phyloP scores from a whole-genome alignment of 1,139 yeast species.

The Suhomyces kunorum region DNA sequence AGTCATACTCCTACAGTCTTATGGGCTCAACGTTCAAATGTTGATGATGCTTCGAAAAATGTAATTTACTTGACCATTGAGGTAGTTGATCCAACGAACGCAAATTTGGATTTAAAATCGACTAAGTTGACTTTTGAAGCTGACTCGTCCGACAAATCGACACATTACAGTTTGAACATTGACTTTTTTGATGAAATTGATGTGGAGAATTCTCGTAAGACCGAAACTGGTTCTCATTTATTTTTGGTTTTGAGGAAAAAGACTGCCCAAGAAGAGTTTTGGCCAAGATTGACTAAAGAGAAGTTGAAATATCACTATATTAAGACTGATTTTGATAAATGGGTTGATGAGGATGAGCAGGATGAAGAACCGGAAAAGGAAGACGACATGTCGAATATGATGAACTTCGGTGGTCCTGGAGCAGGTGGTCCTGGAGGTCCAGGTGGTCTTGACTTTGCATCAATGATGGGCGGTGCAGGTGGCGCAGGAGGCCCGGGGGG shows the following conservation, averaged over 20 bases:
- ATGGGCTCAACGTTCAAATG: conserved; percentile 97
- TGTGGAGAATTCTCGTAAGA: conserved; percentile 62
- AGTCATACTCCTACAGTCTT: conserved; percentile 45
- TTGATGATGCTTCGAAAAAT: conserved; percentile 69
- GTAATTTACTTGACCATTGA: conserved; percentile 72
- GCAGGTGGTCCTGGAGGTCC: conserved; percentile 34
- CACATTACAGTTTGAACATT: conserved; percentile 57
- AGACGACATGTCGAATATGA: conserved; percentile 36
- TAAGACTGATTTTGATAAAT: conserved; percentile 93
- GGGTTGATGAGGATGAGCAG: conserved; percentile 51
- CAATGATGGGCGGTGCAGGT: conserved; percentile 24
- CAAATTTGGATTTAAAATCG: conserved; percentile 64
- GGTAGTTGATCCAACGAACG: conserved; percentile 67
- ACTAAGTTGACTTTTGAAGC: conserved; percentile 60
- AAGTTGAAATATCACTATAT: conserved; percentile 66
- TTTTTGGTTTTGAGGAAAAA: conserved; percentile 73
- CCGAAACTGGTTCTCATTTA: conserved; percentile 67
- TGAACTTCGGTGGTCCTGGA: conserved; percentile 27
- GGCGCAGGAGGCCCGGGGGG: conserved; percentile 30
- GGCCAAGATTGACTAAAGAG: conserved; percentile 34
- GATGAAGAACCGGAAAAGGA: conserved; percentile 47
- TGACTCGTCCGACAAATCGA: conserved; percentile 47
- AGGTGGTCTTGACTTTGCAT: conserved; percentile 28
- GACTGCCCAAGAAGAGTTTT: conserved; percentile 56
- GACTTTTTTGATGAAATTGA: conserved; percentile 77